Evolutionary conservation across 139 green algal genomes (phyloP), one percentile per base, ranked within the genome.

Genomic region (Haematococcus sp.): DNA sequence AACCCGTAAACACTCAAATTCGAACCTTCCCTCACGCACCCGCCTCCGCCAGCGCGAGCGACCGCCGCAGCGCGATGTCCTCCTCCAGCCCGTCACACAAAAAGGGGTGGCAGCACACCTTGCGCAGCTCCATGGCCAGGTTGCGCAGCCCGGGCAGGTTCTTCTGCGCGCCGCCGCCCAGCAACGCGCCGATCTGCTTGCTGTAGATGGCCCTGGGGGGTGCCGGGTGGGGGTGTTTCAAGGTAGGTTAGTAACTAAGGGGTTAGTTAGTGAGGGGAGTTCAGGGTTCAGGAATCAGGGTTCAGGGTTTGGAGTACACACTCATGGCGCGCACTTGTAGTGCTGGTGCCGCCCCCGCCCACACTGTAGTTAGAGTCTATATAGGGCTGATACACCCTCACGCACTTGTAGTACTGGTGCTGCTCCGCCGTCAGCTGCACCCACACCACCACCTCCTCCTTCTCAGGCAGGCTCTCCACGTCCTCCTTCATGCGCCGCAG

Each of bases 401-500:
- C 68, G 33, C 58, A 65, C 56, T 79, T 79, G 73, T 79, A 79
- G 73, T 64, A 79, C 64, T 73, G 52, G 20, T 88, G 84, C 85
- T 98, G 94, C 78, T 92, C 75, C 0, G 67, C 23, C 1, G 94
- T 96, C 16, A 97, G 89, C 86, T 97, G 86, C 68, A 95, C 90
- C 84, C 89, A 93, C 30, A 95, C 84, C 34, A 97, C 74, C 32
- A 94, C 86, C 86, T 98, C 95, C 83, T 98, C 93, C 84, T 98
- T 98, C 80, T 94, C 87, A 17, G 95, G 95, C 77, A 98, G 88
- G 23, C 82, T 86, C 87, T 98, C 93, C 70, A 98, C 95, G 75
- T 98, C 95, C 78, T 98, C 94, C 84, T 98, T 98, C 90, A 98
- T 95, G 70, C 95, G 89, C 5, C 95, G 88, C 77, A 98, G 87